Base-by-base conservation (phyloP, 495 filamentous ascomycete species). In the Trichoderma erinaceum region DNA sequence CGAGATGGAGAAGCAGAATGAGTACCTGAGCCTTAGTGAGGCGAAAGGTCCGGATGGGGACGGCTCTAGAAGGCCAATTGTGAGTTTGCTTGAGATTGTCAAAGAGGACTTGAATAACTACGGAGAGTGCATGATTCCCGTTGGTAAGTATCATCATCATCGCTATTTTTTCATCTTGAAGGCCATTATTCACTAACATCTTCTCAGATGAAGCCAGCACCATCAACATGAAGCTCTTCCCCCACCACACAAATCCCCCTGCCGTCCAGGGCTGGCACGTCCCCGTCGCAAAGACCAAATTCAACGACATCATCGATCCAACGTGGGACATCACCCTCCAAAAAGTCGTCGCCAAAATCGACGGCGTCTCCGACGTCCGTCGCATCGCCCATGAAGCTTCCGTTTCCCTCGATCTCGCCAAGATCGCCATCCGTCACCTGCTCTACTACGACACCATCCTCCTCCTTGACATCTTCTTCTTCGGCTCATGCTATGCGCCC, bases 91-190 rank as follows among this genome's bases (percentile, higher is more conserved):
- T 70, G 92, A 97, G 79, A 92, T 92, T 70, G 83, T 99, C 67
- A 89, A 96, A 80, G 91, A 97, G 79, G 93, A 98, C 72, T 77
- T 99, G 67, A 98, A 98, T 74, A 96, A 96, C 73, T 99, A 98
- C 71, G 92, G 89, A 72, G 95, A 99, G 80, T 96, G 92, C 85
- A 93, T 97, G 93, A 95, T 97, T 71, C 92, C 93, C 2, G 92
- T 97, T 72, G 89, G 89, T 92, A 78, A 41, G 83, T 80, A 0
- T 44, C 61, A 44, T 56, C 58, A 18, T 32, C 27, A 13, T 41
- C 43, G 68, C 18, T 48, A 65, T 43, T 27, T 38, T 35, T 41
- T 38, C 61, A 15, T 41, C 48, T 56, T 41, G 35, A 27, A 18
- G 29, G 52, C 25, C 48, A 27, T 41, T 18, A 5, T 38, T 52